Percentiles rank a stretch among this genome's conserved stretches.
Evolutionary conservation across 2,329 filamentous ascomycete genomes (phyloP).

Genomic region (Cercospora canescens): DNA sequence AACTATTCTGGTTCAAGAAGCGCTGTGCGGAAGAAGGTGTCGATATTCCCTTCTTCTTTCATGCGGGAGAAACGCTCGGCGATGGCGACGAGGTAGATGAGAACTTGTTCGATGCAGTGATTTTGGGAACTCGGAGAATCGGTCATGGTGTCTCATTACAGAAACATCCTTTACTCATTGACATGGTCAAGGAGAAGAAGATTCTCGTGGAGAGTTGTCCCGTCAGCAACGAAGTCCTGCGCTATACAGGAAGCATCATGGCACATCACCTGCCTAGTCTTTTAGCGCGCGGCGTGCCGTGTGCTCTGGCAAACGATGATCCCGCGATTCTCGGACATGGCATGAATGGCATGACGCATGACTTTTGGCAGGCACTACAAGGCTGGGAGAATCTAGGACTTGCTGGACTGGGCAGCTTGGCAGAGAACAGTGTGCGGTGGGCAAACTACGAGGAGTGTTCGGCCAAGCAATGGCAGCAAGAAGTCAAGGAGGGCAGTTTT

Average conservation of each 20-base stretch:
- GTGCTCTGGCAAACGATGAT: constrained; percentile 86
- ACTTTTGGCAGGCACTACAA: constrained; percentile 92
- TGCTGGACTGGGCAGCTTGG: constrained; percentile 79
- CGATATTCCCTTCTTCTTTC: constrained; percentile 92
- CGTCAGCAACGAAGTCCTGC: constrained; percentile 84
- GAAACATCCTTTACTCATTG: constrained; percentile 86
- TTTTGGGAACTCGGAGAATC: constrained; percentile 84
- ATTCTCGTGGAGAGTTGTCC: constrained; percentile 90
- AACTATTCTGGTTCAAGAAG: constrained; percentile 92
- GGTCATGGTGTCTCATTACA: constrained; percentile 86
- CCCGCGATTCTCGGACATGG: constrained; percentile 86
- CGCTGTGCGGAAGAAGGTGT: constrained; percentile 75
- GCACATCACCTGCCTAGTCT: constrained; percentile 81
- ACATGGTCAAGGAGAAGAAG: constrained; percentile 83
- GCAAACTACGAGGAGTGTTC: constrained; percentile 81
- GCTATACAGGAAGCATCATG: constrained; percentile 74
- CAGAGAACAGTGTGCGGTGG: constrained; percentile 91
- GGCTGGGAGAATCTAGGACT: constrained; percentile 90
- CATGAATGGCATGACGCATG: constrained; percentile 78
- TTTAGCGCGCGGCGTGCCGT: constrained; percentile 79
- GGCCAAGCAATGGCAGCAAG: constrained; percentile 68
- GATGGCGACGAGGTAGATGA: constrained; percentile 74
- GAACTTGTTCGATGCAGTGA: constrained; percentile 86
- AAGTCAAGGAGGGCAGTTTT: constrained; percentile 71
- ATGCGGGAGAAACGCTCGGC: constrained; percentile 85